Evolutionary conservation across 1,284 basidiomycete genomes (phyloP).

Genomic region (Leccinum subrobustum): DNA sequence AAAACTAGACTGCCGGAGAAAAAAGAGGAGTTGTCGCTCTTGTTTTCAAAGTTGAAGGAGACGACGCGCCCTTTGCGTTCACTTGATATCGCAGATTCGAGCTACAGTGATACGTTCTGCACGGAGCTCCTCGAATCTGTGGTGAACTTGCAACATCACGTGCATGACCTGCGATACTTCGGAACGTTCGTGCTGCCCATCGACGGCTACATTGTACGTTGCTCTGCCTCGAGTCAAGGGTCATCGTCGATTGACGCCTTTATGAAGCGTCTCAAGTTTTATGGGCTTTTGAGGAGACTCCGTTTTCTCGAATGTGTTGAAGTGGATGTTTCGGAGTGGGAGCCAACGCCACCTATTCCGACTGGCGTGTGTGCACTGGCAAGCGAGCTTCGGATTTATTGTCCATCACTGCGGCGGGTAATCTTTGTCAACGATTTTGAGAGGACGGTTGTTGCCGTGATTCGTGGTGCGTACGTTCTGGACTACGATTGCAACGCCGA

Average conservation of each 20-base stretch:
- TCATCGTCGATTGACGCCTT: conserved; percentile 15
- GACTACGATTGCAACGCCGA: conserved; percentile 46
- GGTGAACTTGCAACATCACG: conserved; percentile 34
- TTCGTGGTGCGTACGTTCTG: conserved; percentile 41
- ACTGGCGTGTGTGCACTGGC: conserved; percentile 55
- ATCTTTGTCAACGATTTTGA: conserved; percentile 64
- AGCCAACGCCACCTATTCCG: conserved; percentile 49
- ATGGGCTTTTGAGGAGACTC: conserved; percentile 54
- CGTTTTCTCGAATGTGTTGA: conserved; percentile 52
- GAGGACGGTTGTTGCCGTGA: conserved; percentile 46
- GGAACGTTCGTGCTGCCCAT: conserved; percentile 56
- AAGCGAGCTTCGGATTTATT: conserved; percentile 58
- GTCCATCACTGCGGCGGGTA: conserved; percentile 46
- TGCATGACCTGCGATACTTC: conserved; percentile 49
- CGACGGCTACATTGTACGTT: conserved; percentile 41
- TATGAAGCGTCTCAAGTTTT: conserved; percentile 57
- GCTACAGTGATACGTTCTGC: conserved; percentile 52
- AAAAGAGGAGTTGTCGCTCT: conserved; percentile 45
- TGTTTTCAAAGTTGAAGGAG: conserved; percentile 45
- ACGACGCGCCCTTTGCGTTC: conserved; percentile 45
- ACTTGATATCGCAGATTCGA: conserved; percentile 60
- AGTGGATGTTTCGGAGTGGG: conserved; percentile 63
- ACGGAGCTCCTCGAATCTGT: conserved; percentile 49
- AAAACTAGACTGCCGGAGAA: conserved; percentile 46
- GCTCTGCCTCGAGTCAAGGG: conserved; percentile 39